Percentiles rank a stretch among this genome's conserved stretches.
Conservation (phyloP, 1,284 basidiomycete genomes). For the Mrakiaceae sp. region DNA sequence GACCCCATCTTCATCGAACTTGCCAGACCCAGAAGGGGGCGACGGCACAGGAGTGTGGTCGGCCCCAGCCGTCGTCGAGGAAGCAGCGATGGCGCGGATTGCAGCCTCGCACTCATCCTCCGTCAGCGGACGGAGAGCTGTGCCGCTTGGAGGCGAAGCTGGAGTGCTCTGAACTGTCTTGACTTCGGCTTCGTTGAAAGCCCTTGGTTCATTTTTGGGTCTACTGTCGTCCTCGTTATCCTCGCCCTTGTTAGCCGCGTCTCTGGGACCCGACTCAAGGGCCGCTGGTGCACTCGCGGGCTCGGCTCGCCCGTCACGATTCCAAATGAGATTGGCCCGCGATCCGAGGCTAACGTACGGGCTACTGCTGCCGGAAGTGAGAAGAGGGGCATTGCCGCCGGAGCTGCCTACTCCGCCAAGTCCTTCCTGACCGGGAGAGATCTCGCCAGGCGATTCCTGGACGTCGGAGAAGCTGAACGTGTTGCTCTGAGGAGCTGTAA, state of each 20-base stretch:
- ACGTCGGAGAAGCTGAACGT: neutral
- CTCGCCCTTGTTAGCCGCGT: no score
- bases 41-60: no score
- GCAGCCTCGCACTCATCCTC: neutral
- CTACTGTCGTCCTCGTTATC: no score
- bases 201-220: no score
- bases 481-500: no score
- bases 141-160: no score
- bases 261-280: neutral
- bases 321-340: neutral
- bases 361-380: neutral
- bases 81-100: neutral
- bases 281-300: slow-evolving; percentile 9
- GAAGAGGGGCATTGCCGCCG: neutral
- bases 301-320: neutral
- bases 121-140: slow-evolving; percentile 20
- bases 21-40: no score
- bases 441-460: slow-evolving; percentile 26
- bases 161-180: no score
- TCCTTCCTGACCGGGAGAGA: slow-evolving; percentile 26
- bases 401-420: neutral
- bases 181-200: no score
- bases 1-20: slow-evolving; percentile 23
- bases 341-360: no score
- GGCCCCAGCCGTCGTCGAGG: no score